These are phyloP conservation scores for Candida tibetensis DNA, from an alignment of 805 yeast genomes.

Conservation along the genomic window DNA sequence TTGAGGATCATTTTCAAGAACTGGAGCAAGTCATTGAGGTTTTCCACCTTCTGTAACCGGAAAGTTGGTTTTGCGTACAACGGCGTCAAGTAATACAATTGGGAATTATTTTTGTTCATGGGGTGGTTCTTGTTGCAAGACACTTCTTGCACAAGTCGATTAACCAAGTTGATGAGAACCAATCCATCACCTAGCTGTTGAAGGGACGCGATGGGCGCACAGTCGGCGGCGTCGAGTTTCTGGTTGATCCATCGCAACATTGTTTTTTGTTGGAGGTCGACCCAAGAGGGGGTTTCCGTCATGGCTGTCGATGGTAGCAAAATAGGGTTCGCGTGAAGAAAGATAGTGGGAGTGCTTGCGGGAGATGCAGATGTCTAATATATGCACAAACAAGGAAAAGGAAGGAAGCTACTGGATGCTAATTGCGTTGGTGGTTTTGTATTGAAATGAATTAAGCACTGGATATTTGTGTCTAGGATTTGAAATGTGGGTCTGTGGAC, in stretches of 20 bases:
- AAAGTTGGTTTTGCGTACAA: constrained; percentile 37
- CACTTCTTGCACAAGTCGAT: constrained; percentile 26
- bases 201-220: constrained; percentile 18
- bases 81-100: constrained; percentile 27
- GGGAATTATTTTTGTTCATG: constrained; percentile 12
- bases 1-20: constrained; percentile 39
- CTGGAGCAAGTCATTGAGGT: constrained; percentile 41
- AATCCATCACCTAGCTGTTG: constrained; percentile 42
- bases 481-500: too few species aligned
- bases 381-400: too few species aligned
- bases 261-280: constrained; percentile 44
- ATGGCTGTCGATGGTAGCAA: too few species aligned
- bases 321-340: too few species aligned
- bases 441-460: too few species aligned
- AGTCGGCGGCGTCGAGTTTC: constrained; percentile 24
- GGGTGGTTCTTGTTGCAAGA: constrained; percentile 14
- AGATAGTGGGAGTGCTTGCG: too few species aligned
- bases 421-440: too few species aligned
- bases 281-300: constrained; percentile 33
- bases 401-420: too few species aligned
- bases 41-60: constrained; percentile 47
- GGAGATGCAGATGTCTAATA: too few species aligned
- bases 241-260: constrained; percentile 49
- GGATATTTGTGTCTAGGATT: too few species aligned
- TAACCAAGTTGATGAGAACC: constrained; percentile 34